These are phyloP conservation scores for Yarrowia alimentaria DNA, from an alignment of 805 yeast genomes.

Conservation along the genomic window DNA sequence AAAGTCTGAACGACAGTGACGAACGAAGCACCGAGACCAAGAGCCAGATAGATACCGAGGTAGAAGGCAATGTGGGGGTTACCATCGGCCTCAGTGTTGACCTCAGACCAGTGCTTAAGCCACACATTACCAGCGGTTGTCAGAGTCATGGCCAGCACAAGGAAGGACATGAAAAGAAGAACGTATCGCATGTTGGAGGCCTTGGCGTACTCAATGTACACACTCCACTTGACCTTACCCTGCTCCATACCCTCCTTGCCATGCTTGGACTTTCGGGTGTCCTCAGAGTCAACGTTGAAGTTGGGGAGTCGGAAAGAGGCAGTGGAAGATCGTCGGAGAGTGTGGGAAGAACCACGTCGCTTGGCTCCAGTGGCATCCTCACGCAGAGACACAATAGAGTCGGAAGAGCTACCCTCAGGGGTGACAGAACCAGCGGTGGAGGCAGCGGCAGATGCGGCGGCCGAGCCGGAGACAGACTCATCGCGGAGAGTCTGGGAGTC, in stretches of 20 bases:
- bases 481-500: conserved; percentile 9
- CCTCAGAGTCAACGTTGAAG: conserved; percentile 34
- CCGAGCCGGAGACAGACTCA: conserved; percentile 10
- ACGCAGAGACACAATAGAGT: conserved; percentile 18
- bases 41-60: conserved; percentile 66
- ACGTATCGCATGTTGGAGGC: conserved; percentile 80
- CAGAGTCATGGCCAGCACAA: conserved; percentile 57
- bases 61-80: conserved; percentile 75
- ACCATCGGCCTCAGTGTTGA: conserved; percentile 62
- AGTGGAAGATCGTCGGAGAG: conserved; percentile 59
- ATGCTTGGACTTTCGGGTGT: conserved; percentile 34
- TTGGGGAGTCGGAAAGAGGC: conserved; percentile 51
- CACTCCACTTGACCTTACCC: conserved; percentile 88
- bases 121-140: conserved; percentile 77
- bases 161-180: conserved; percentile 51
- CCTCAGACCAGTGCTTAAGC: conserved; percentile 97
- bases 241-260: conserved; percentile 78
- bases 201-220: conserved; percentile 76
- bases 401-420: conserved; percentile 25
- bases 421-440: conserved; percentile 27
- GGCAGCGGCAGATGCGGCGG: conserved; percentile 30
- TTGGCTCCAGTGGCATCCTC: not conserved
- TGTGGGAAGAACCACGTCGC: conserved; percentile 35
- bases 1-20: conserved; percentile 63
- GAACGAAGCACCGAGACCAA: conserved; percentile 68